Base-by-base conservation (phyloP, 192 early-diverging fungal genomes). In the Mortierella claussenii region DNA sequence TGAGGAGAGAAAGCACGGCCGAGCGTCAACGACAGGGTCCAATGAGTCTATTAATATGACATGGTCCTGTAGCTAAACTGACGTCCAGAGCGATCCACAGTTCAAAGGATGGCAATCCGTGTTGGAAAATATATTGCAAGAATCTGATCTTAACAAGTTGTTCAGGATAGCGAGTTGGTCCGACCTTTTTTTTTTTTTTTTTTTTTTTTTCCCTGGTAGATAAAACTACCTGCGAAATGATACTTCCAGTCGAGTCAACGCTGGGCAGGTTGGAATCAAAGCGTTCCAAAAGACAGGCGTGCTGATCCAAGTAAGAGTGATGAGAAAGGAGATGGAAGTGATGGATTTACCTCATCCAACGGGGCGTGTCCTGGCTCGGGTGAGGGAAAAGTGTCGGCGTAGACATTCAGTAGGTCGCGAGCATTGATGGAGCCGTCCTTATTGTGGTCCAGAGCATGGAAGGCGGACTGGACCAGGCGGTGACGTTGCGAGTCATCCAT, bases 361-460 rank as follows among this genome's bases (percentile, higher is more conserved):
- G 49, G 57, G 18, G 68, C 64, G 21, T 71, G 62, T 53, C 63
- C 71, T 66, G 71, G 57, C 21, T 65, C 62, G n/a, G 61, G 71
- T 12, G 78, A 36, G 44, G 75, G 66, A 55, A 79, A 74, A 13
- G 79, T 69, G 28, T 68, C 65, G 12, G 63, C 75, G 42, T 71
- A 81, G 21, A 84, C 78, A 28, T 43, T 47, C 5, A 82, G 50
- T 28, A 84, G 58, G 61, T 84, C 83, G 45, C 70, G 60, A 26
- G 81, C 79, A 23, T 84, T 81, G 58, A 84, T 82, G 21, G 79
- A 20, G 43, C 83, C 83, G 44, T 84, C 83, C 49, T 84, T 79
- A 44, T 84, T 81, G 53, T 84, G 74, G 67, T 84, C 83, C 21
- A 84, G 61, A 27, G 78, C 71, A 42, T 73, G 58, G 64, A 84